These are phyloP conservation scores for Cladosporium austrohemisphaericum DNA, from an alignment of 2,329 filamentous ascomycete genomes.

Conservation along the genomic window DNA sequence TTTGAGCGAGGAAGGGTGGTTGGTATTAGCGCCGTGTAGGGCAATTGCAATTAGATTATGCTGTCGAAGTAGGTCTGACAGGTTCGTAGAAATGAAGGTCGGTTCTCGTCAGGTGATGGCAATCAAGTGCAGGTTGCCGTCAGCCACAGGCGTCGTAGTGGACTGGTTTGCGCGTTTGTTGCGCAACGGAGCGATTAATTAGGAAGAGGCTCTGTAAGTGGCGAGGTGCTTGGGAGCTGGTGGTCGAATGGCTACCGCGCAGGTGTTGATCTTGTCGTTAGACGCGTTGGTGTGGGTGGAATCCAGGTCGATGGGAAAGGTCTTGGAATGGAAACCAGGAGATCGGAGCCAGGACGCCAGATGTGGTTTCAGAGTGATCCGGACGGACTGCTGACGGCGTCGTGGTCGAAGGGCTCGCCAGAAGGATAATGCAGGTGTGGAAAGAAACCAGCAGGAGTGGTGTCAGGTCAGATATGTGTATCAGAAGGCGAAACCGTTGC, in stretches of 20 bases:
- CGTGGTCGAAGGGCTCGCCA: conserved; percentile 13
- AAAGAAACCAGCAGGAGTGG: conserved; percentile 16
- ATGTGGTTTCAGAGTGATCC: conserved; percentile 15
- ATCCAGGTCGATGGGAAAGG: conserved; percentile 29
- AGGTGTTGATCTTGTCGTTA: conserved; percentile 12
- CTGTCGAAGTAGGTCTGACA: not conserved
- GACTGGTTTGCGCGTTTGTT: not conserved
- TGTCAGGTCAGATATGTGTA: conserved; percentile 17
- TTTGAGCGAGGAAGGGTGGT: conserved; percentile 12
- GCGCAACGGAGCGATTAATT: conserved; percentile 7
- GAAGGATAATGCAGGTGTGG: conserved; percentile 15
- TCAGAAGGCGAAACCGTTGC: conserved; percentile 16
- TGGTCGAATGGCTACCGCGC: not conserved
- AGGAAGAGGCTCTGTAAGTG: not conserved
- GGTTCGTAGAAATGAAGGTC: conserved; percentile 1
- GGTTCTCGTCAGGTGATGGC: conserved; percentile 10
- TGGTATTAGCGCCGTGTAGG: not conserved
- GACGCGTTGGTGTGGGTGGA: conserved; percentile 23
- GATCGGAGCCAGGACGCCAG: conserved; percentile 27
- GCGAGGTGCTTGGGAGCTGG: not conserved
- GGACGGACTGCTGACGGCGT: conserved; percentile 15
- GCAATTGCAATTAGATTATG: conserved; percentile 9
- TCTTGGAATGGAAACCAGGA: conserved; percentile 29
- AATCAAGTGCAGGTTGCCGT: conserved; percentile 11
- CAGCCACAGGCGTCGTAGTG: conserved; percentile 10